phyloP scores from a whole-genome alignment of 2,329 filamentous ascomycete species.

The Ophiostoma sp. region DNA sequence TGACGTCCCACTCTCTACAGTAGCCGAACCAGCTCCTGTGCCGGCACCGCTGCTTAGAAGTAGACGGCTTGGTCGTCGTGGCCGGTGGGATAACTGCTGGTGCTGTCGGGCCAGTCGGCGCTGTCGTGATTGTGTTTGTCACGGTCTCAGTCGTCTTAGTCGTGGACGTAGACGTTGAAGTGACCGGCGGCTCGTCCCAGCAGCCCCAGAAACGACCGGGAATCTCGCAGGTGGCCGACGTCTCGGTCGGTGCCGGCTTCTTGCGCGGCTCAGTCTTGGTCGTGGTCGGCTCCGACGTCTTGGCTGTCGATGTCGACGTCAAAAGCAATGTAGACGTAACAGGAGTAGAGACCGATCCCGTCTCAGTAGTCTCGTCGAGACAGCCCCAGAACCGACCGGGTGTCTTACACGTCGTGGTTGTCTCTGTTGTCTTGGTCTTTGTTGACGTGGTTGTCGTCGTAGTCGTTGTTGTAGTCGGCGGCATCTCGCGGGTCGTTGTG shows the following conservation, averaged over 20 bases:
- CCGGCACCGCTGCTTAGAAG: constrained; percentile 38
- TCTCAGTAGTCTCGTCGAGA: constrained; percentile 50
- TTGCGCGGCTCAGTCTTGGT: constrained; percentile 36
- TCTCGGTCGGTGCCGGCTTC: constrained; percentile 20
- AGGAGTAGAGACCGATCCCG: constrained; percentile 34
- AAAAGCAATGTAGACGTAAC: constrained; percentile 39
- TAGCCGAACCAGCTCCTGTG: constrained; percentile 45
- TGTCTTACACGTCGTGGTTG: constrained; percentile 58
- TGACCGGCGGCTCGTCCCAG: constrained; percentile 28
- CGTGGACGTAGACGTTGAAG: neutral
- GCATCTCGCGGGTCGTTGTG: constrained; percentile 48
- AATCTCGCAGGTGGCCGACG: constrained; percentile 27
- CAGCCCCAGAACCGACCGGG: constrained; percentile 66
- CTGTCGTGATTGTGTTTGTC: constrained; percentile 23
- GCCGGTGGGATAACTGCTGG: constrained; percentile 24
- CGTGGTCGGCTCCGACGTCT: constrained; percentile 9
- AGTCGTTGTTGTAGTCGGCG: constrained; percentile 37
- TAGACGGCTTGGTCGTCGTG: constrained; percentile 30
- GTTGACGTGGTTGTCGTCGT: constrained; percentile 45
- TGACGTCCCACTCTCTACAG: constrained; percentile 43
- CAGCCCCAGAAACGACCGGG: constrained; percentile 33
- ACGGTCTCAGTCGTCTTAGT: constrained; percentile 33
- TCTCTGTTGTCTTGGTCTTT: constrained; percentile 44
- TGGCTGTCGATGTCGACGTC: constrained; percentile 38
- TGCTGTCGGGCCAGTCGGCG: constrained; percentile 19